Evolutionary conservation across 164 flowering plant genomes (phyloP).

Genomic region (Berberis thunbergii): DNA sequence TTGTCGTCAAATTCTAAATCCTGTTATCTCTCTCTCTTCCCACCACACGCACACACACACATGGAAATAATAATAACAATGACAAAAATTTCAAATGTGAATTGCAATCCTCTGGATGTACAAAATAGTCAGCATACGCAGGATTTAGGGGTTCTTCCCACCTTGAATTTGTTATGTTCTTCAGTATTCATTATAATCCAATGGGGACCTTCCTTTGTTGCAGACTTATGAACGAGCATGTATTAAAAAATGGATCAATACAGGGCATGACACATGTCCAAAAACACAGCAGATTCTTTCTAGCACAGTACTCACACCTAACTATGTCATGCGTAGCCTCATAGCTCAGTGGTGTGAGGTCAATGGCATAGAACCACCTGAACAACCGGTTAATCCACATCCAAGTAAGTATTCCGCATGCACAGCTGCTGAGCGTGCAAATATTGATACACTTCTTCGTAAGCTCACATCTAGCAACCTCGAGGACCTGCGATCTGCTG

Average conservation of each 20-base stretch:
- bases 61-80: no score
- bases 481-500: conserved; percentile 79
- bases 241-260: conserved; percentile 91
- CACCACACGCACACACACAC: no score
- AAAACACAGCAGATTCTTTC: conserved; percentile 83
- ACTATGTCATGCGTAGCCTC: conserved; percentile 87
- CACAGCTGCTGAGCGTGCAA: conserved; percentile 59
- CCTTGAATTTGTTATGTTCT: no score
- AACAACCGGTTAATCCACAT: conserved; percentile 44
- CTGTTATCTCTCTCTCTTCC: no score
- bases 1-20: no score
- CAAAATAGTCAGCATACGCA: no score
- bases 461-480: conserved; percentile 59
- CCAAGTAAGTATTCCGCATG: conserved; percentile 43
- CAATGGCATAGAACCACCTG: conserved; percentile 84
- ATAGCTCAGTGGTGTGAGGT: conserved; percentile 95
- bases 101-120: no score
- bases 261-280: conserved; percentile 86
- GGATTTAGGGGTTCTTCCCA: no score
- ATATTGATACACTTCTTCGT: conserved; percentile 50
- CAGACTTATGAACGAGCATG: conserved; percentile 87
- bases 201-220: conserved; percentile 6
- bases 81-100: no score
- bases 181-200: not conserved
- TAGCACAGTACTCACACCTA: conserved; percentile 63